Conservation (phyloP, 352 stramenopile genomes). For the Thraustotheca clavata region DNA sequence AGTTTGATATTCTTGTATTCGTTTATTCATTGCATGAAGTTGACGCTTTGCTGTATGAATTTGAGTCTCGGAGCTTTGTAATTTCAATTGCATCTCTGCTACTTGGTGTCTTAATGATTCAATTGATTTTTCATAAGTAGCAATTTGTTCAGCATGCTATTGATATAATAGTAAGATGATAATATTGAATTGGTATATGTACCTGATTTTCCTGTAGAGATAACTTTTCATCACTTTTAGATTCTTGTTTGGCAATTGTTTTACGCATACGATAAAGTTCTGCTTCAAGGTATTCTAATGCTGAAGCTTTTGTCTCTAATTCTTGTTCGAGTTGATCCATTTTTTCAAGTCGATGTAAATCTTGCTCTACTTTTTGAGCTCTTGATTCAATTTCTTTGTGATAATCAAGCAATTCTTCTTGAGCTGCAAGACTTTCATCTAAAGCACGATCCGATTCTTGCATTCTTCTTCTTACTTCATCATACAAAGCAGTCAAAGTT, state of each 20-base stretch:
- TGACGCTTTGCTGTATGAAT: background rate
- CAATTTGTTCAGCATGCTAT: background rate
- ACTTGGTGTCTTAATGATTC: background rate
- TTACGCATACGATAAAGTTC: slow-evolving; percentile 11
- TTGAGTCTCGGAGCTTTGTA: background rate
- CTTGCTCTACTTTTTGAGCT: background rate
- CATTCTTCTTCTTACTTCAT: background rate
- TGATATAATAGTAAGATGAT: background rate
- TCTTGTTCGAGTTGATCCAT: slow-evolving; percentile 9
- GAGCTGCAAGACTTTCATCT: slow-evolving; percentile 2
- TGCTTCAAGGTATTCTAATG: slow-evolving; percentile 20
- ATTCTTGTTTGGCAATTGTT: slow-evolving; percentile 19
- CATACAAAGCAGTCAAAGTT: background rate
- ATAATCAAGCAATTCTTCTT: slow-evolving; percentile 5
- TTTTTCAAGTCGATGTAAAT: background rate
- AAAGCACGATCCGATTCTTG: background rate
- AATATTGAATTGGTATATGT: too few relatives aligned
- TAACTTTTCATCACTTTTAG: background rate
- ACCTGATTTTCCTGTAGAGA: background rate
- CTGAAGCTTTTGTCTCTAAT: background rate
- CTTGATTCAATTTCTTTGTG: background rate
- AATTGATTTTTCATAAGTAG: background rate
- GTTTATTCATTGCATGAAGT: background rate
- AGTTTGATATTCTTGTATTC: background rate
- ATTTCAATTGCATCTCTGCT: background rate